Evolutionary conservation across 257 asterid species (phyloP), one percentile per base, ranked within the genome.

Genomic region (Linderniella brevidens): DNA sequence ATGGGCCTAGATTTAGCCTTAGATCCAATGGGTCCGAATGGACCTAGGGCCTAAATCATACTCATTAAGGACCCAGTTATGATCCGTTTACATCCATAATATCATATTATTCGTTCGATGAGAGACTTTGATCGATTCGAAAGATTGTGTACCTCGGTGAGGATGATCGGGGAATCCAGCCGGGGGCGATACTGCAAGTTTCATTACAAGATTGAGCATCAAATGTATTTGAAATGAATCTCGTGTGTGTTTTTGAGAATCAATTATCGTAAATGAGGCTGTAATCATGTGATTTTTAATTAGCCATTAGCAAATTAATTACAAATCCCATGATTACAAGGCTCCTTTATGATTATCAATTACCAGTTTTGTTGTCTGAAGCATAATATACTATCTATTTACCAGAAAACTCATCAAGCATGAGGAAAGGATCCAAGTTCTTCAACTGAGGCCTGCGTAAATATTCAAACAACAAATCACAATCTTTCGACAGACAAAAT

Each of bases 161-260:
- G 97, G 97, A 68, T 88, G 97, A 37, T 88, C 95, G 11, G 97
- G 95, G 56, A 88, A 88, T 65, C 95, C 97, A 48, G 90, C 97
- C 45, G 97, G 95, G 9, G 93, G 82, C 19, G 92, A 46, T 62
- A 88, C 97, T 88, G 84, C 13, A 56, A 51, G 5, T 44, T 48
- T 44, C 62, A 88, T 95, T 88, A 81, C 13, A 56, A 51, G 5
- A 48, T 48, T 44, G 39, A 29, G 66, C 11, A 6, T 37, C 36
- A 45, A 8, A 19, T 39, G 3, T 25, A 25, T 3, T 25, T 6
- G 32, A 25, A 25, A 25, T 25, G 32, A 25, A 25, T 25, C 32
- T 25, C 32, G 6, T 2, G 4, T 25, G 32, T 25, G 32, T 25
- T 3, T 25, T n/a, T n/a, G n/a, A n/a, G 19, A 35, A 39, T 9